These are phyloP conservation scores for Pythium folliculosum DNA, from an alignment of 352 stramenopile genomes.

Conservation along the genomic window DNA sequence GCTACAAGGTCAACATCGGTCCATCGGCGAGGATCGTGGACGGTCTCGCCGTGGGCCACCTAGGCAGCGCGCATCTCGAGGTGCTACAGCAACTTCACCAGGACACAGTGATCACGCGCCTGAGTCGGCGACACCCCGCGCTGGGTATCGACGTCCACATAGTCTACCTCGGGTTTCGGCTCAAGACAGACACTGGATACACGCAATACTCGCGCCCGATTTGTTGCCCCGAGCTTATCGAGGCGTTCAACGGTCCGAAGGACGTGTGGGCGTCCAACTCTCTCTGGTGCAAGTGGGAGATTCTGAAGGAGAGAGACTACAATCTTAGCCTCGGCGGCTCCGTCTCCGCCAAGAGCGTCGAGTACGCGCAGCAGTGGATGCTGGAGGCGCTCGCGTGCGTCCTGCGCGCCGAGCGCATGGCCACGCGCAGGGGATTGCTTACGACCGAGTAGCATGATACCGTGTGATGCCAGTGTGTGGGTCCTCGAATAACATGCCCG, in stretches of 20 bases:
- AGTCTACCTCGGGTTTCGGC: too few species aligned
- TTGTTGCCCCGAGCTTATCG: background rate
- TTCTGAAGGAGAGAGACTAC: background rate
- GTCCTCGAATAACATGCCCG: too few species aligned
- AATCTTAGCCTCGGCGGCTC: too few species aligned
- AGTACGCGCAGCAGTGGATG: too few species aligned
- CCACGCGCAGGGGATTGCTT: background rate
- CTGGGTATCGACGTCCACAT: too few species aligned
- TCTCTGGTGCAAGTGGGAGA: constrained; percentile 9
- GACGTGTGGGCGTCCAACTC: constrained; percentile 14
- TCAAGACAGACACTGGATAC: background rate
- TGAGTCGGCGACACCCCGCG: too few species aligned
- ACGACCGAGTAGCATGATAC: background rate
- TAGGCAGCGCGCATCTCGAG: background rate
- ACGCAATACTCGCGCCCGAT: background rate
- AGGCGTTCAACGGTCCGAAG: background rate
- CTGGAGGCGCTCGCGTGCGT: too few species aligned
- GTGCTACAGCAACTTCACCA: background rate
- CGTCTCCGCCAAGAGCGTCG: too few species aligned
- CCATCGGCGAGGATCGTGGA: too few species aligned
- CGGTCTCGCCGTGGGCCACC: too few species aligned
- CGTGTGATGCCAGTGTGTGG: too few species aligned
- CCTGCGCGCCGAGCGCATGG: background rate
- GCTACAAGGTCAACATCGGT: too few species aligned
- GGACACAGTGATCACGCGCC: background rate